phyloP scores from a whole-genome alignment of 108 stramenopile genomes.

The Seminavis robusta region DNA sequence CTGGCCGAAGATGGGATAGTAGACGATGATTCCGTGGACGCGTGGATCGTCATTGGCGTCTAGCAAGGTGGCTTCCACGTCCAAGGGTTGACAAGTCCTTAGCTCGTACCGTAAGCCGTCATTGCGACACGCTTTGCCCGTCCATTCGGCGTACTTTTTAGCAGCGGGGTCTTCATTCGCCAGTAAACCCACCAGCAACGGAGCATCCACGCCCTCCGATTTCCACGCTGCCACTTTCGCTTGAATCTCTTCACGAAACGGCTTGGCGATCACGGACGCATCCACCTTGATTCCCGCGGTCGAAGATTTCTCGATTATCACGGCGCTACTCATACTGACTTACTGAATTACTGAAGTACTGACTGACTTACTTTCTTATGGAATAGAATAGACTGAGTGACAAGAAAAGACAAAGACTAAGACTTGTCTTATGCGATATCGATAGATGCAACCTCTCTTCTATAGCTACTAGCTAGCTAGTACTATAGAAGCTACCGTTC shows the following conservation, averaged over 20 bases:
- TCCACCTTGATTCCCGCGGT: constrained; percentile 79
- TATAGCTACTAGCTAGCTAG: no score
- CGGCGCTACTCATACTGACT: no score
- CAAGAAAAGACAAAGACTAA: no score
- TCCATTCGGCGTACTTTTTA: constrained; percentile 95
- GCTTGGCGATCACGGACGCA: constrained; percentile 74
- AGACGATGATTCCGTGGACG: constrained; percentile 96
- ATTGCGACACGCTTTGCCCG: constrained; percentile 80
- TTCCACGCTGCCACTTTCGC: constrained; percentile 64
- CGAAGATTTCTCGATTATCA: no score
- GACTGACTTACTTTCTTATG: no score
- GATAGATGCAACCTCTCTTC: no score
- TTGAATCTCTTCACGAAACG: constrained; percentile 90
- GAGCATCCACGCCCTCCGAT: constrained; percentile 65
- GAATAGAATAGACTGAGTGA: no score
- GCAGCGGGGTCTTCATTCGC: constrained; percentile 92
- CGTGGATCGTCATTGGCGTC: constrained; percentile 92
- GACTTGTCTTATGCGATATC: no score
- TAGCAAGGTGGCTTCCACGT: constrained; percentile 83
- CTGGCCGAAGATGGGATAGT: constrained; percentile 97
- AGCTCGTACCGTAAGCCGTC: constrained; percentile 95
- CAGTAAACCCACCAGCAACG: constrained; percentile 91
- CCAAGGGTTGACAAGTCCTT: constrained; percentile 68
- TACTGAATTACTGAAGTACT: no score
- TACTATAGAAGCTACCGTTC: no score